Evolutionary conservation across 768 basidiomycete species (phyloP), one percentile per base, ranked within the genome.

Genomic region (Boletus rubroflammeus): DNA sequence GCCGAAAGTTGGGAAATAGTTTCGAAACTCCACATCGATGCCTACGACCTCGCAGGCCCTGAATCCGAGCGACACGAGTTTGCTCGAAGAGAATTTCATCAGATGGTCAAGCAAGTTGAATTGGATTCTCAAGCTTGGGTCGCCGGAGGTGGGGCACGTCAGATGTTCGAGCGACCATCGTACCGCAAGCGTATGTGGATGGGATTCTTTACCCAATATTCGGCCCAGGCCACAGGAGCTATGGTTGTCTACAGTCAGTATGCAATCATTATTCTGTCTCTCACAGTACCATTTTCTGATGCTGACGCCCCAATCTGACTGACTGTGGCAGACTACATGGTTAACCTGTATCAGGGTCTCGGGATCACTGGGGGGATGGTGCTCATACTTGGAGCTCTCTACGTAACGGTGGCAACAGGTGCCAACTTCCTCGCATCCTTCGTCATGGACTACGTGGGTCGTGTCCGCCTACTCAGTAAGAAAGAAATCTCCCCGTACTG

Each of bases 141-240:
- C 15, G 46, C 46, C 23, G 46, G 26, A 29, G 26, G 38, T 21
- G 39, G 40, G 6, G 28, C 21, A 29, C 14, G 28, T 31, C 49
- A 50, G 15, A 21, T 50, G 21, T 50, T 50, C 28, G 45, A 23
- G 29, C 29, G 49, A n/a, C 28, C 21, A 25, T 53, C 34, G 40
- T 53, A 53, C 47, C 46, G 45, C 51, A 49, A 49, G 45, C 35
- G 51, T 34, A 19, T 28, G 50, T 54, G 51, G 51, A 40, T 53
- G 39, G 28, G 28, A 14, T 45, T 46, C 21, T 46, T 50, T 50
- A 46, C 42, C 21, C 29, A 31, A 11, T 31, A 47, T 50, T 13
- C 29, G 17, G 21, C 29, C 43, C 50, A 31, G 10, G 40, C 29
- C 15, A 31, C 43, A 9, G 40, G 43, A 23, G 49, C 42, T 9